Percentiles rank a stretch among this genome's conserved stretches.
These are phyloP conservation scores for Macrolepiota fuliginosa DNA, from an alignment of 768 basidiomycete genomes.

Conservation along the genomic window DNA sequence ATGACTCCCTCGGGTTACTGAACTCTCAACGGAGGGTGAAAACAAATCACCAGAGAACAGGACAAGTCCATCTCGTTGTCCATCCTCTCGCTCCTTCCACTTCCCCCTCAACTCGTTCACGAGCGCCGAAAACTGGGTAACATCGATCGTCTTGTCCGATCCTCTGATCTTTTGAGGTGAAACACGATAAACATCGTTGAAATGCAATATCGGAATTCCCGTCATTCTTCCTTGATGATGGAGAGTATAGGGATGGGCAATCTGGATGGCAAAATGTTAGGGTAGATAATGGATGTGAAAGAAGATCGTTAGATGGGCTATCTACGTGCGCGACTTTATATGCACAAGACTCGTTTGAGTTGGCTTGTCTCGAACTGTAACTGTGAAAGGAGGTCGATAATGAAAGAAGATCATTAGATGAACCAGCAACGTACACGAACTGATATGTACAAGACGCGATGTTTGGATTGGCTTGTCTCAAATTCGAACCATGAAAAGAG, in stretches of 20 bases:
- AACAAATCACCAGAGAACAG: slow-evolving; percentile 92
- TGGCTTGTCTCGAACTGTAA: background rate
- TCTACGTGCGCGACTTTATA: background rate
- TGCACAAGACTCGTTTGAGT: background rate
- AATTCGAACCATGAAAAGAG: too few species aligned
- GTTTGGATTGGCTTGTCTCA: too few species aligned
- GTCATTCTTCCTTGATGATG: background rate
- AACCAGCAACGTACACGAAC: too few species aligned
- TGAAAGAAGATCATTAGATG: too few species aligned
- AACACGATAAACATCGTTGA: slow-evolving; percentile 85
- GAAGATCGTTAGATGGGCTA: background rate
- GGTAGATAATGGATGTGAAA: background rate
- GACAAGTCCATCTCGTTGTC: slow-evolving; percentile 66
- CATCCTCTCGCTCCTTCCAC: slow-evolving; percentile 47
- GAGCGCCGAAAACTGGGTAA: slow-evolving; percentile 79
- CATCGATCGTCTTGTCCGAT: slow-evolving; percentile 70
- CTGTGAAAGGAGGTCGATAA: too few species aligned
- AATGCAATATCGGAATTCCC: slow-evolving; percentile 53
- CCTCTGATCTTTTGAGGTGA: slow-evolving; percentile 63
- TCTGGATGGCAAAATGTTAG: background rate
- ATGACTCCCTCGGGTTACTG: slow-evolving; percentile 87
- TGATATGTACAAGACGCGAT: too few species aligned
- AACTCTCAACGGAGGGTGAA: slow-evolving; percentile 82
- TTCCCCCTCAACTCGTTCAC: slow-evolving; percentile 57
- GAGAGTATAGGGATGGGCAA: background rate